Base-by-base conservation (phyloP, 495 filamentous ascomycete species). In the Daldinia concentrica region DNA sequence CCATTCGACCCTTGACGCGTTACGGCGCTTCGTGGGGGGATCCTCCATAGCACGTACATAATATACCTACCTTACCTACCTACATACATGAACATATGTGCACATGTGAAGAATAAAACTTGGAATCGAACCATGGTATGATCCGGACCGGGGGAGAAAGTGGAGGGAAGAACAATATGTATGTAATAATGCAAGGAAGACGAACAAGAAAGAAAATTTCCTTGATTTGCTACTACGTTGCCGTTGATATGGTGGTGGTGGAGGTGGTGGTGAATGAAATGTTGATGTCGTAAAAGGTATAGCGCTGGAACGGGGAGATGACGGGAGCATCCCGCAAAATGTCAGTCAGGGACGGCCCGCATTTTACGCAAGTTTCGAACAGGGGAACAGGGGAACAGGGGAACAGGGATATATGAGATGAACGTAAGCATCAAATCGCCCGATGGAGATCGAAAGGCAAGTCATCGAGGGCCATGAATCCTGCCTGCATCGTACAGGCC, bases 391-490 rank as follows among this genome's bases (percentile, higher is more conserved):
- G 7, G 7, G 6, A 29, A 29, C 27, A 29, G 5, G 27, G 29
- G 29, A 7, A 30, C n/a, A n/a, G 26, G 26, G 26, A 4, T 71
- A 4, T 41, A 39, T 57, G 34, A 37, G 32, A 61, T 68, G 36
- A 59, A 45, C 55, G 60, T 57, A 56, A 43, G 34, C 64, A 72
- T 67, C 54, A 63, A 65, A 72, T 72, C 69, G 60, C 64, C 69
- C 69, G 69, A 72, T 72, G 52, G 56, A 60, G 63, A 72, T 72
- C 69, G 64, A 72, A 68, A 29, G 59, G 64, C 55, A 72, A 62
- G 68, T 71, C 68, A 59, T 55, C 27, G 50, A 27, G n/a, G 15
- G 15, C 39, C 39, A 43, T 43, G 39, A 19, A 43, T 39, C 12
- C n/a, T n/a, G n/a, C n/a, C 43, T 48, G 43, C 43, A 19, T 48